A percentile compares a stretch with the other conserved stretches of the same genome.
phyloP scores from a whole-genome alignment of 768 basidiomycete genomes.

The Mycena filopes region DNA sequence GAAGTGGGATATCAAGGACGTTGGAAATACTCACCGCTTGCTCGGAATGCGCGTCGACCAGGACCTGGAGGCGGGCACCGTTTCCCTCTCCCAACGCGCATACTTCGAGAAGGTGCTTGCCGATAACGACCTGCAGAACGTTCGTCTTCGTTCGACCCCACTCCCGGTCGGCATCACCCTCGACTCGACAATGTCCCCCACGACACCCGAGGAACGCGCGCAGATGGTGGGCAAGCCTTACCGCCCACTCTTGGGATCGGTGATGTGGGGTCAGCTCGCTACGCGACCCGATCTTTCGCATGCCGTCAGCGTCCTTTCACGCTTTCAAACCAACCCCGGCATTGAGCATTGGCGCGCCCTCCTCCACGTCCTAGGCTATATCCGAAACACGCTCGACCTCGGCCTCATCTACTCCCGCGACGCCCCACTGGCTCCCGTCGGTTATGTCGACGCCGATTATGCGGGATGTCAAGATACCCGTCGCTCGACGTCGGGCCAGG shows the following conservation, averaged over 20 bases:
- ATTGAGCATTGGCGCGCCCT: constrained; percentile 1
- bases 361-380: not conserved
- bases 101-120: constrained; percentile 15
- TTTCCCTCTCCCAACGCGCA: constrained; percentile 8
- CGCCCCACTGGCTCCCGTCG: not conserved
- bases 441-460: constrained; percentile 38
- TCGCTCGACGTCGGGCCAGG: constrained; percentile 37
- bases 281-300: too few relatives aligned
- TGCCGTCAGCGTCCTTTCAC: not conserved
- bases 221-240: not conserved
- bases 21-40: constrained; percentile 12
- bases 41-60: constrained; percentile 9
- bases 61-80: constrained; percentile 1
- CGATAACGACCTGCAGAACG: not conserved
- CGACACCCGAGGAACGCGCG: not conserved
- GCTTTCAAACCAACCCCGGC: not conserved
- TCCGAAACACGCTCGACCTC: not conserved
- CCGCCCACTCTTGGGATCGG: not conserved
- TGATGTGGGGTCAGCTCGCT: not conserved
- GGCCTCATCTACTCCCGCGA: not conserved
- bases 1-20: constrained; percentile 23
- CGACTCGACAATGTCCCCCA: not conserved
- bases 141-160: not conserved
- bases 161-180: constrained; percentile 5
- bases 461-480: constrained; percentile 35